phyloP scores from a whole-genome alignment of 1,139 yeast species.

The Yamadazyma buinensis region DNA sequence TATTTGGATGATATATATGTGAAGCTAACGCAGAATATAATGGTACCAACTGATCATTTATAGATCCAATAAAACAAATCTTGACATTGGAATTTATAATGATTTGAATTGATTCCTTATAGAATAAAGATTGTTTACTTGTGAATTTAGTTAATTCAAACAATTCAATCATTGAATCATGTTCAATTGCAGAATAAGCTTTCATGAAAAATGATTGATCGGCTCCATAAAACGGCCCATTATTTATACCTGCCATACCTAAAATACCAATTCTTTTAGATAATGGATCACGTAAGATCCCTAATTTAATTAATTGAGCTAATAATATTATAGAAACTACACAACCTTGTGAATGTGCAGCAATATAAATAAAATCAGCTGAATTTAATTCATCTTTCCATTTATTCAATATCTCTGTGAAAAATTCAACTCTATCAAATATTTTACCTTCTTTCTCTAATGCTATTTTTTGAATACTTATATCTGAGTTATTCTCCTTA shows the following conservation, averaged over 20 bases:
- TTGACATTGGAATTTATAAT: slow-evolving; percentile 71
- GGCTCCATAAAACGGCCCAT: slow-evolving; percentile 89
- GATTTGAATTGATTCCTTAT: slow-evolving; percentile 62
- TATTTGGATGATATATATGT: slow-evolving; percentile 83
- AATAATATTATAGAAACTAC: slow-evolving; percentile 83
- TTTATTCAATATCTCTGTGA: slow-evolving; percentile 65
- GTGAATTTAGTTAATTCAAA: slow-evolving; percentile 82
- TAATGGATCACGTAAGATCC: slow-evolving; percentile 50
- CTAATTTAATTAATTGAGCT: slow-evolving; percentile 67
- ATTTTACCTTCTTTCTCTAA: slow-evolving; percentile 91
- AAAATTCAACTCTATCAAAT: slow-evolving; percentile 77
- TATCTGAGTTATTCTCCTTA: slow-evolving; percentile 33
- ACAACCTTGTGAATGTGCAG: slow-evolving; percentile 94
- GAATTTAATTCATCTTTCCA: slow-evolving; percentile 68
- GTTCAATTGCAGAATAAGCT: slow-evolving; percentile 88
- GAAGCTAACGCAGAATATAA: slow-evolving; percentile 82
- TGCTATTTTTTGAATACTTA: slow-evolving; percentile 84
- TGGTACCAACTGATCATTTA: slow-evolving; percentile 40
- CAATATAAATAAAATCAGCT: slow-evolving; percentile 84
- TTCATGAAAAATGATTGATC: slow-evolving; percentile 81
- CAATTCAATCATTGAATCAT: slow-evolving; percentile 76
- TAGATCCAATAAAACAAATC: slow-evolving; percentile 76
- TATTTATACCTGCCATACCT: slow-evolving; percentile 94
- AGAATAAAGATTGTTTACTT: slow-evolving; percentile 67
- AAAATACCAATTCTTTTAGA: slow-evolving; percentile 64